Evolutionary conservation across 345 rosid species (phyloP).

Genomic region (Eucalyptus sp.): DNA sequence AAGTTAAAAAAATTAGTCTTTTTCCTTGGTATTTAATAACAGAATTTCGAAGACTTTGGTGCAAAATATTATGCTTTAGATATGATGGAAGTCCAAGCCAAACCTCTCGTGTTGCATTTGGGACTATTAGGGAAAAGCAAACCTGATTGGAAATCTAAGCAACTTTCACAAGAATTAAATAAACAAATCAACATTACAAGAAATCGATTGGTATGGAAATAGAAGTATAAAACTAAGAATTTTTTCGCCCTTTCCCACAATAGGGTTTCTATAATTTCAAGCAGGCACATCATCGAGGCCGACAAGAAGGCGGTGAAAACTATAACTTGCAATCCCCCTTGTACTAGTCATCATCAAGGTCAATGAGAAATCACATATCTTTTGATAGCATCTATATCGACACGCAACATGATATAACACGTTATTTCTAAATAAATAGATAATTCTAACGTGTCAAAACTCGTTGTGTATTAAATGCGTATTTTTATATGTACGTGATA

Average conservation of each 20-base stretch:
- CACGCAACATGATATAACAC: accelerated
- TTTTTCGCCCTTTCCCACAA: neutral
- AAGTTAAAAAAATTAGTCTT: accelerated
- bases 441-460: accelerated
- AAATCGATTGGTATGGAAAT: neutral
- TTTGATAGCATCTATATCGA: accelerated
- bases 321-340: neutral
- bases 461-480: accelerated
- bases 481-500: no score
- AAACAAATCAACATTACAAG: neutral
- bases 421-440: no score
- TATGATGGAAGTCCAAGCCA: neutral
- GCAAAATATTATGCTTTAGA: neutral
- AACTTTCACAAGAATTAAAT: neutral
- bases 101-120: neutral
- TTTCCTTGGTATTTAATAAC: neutral
- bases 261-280: neutral
- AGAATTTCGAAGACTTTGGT: neutral
- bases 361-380: neutral
- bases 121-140: neutral
- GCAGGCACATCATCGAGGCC: accelerated
- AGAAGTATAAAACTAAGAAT: neutral
- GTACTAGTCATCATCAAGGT: neutral
- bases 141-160: neutral
- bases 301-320: accelerated